Percentiles rank a stretch among this genome's conserved stretches.
These are phyloP conservation scores for Loxodes magnus DNA, from an alignment of 73 alveolate genomes.

Conservation along the genomic window DNA sequence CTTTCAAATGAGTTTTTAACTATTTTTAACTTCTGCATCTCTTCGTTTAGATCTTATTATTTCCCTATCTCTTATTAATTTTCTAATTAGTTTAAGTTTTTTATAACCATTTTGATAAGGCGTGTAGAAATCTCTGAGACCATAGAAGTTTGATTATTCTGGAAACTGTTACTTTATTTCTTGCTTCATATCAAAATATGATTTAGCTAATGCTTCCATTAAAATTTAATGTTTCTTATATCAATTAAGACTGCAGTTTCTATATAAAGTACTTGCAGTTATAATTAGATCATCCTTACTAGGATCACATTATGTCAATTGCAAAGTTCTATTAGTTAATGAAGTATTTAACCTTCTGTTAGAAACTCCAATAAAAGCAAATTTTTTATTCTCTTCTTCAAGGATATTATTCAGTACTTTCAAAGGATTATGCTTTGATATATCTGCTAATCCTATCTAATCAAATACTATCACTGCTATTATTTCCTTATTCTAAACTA, in stretches of 20 bases:
- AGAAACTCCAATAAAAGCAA: constrained; percentile 27
- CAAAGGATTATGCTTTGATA: constrained; percentile 13
- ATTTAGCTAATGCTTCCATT: constrained; percentile 1
- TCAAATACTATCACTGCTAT: constrained; percentile 17
- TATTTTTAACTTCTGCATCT: background rate
- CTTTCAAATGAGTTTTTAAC: background rate
- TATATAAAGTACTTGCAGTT: constrained; percentile 5
- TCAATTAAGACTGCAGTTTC: background rate
- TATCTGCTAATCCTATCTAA: constrained; percentile 20
- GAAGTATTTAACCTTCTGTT: constrained; percentile 39
- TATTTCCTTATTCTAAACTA: background rate
- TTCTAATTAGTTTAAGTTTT: background rate
- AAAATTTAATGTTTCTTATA: background rate
- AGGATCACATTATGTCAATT: constrained; percentile 45
- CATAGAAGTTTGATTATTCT: constrained; percentile 1
- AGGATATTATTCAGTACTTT: constrained; percentile 9
- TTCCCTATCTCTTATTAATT: too few species aligned
- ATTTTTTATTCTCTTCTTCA: constrained; percentile 8
- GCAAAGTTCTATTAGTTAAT: constrained; percentile 42
- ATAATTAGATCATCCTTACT: constrained; percentile 33
- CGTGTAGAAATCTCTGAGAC: constrained; percentile 9
- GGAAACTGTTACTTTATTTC: background rate
- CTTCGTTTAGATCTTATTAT: background rate
- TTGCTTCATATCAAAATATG: constrained; percentile 7
- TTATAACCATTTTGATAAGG: background rate